Percentiles rank a stretch among this genome's conserved stretches.
Evolutionary conservation across 2,329 filamentous ascomycete genomes (phyloP).

Genomic region (Emmonsiellopsis sp.): DNA sequence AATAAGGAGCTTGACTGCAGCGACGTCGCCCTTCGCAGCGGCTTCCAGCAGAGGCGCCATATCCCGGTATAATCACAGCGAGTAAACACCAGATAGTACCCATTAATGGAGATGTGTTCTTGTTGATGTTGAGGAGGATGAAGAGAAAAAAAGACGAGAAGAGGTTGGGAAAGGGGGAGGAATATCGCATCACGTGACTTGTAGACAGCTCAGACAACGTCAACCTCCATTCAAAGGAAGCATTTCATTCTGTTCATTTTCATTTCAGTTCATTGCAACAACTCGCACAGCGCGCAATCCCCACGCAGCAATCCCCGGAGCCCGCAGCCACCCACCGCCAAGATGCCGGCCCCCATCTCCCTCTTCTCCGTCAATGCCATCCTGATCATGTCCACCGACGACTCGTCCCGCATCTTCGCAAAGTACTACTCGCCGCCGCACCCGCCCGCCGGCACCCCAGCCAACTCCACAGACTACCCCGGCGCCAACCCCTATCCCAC

Average conservation of each 20-base stretch:
- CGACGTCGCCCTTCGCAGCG: not conserved
- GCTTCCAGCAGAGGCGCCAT: not conserved
- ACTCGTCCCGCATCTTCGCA: slow-evolving; percentile 81
- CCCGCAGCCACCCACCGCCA: slow-evolving; percentile 14
- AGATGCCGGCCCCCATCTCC: slow-evolving; percentile 65
- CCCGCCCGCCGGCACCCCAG: slow-evolving; percentile 48
- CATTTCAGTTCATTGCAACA: no score
- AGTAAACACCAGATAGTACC: no score
- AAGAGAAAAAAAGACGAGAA: not conserved
- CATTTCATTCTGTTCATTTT: no score
- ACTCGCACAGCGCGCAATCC: no score
- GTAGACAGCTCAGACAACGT: not conserved
- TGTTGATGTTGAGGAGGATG: no score
- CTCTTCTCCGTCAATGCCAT: slow-evolving; percentile 69
- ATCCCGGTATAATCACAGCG: no score
- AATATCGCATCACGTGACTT: not conserved
- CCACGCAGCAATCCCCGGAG: not conserved
- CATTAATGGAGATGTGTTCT: no score
- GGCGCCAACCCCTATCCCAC: slow-evolving; percentile 73
- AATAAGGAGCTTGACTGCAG: not conserved
- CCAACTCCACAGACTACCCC: slow-evolving; percentile 49
- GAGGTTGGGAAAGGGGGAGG: not conserved
- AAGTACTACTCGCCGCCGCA: slow-evolving; percentile 82
- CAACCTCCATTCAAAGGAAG: no score
- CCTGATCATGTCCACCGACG: slow-evolving; percentile 71